Evolutionary conservation across 73 alveolate genomes (phyloP).

Genomic region (Paramecium biaurelia): DNA sequence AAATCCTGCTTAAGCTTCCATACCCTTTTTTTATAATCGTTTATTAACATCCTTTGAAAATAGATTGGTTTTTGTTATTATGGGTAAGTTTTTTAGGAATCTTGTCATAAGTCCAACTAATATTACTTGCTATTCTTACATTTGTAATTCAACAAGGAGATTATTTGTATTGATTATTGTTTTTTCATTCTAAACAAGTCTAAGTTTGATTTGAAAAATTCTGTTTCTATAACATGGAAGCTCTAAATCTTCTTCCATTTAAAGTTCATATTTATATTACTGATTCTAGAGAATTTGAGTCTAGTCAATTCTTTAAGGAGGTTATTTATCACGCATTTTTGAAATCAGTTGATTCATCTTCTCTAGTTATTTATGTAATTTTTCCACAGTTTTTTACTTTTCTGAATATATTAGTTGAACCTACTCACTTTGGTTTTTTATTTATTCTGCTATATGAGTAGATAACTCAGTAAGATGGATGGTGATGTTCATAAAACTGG

Average conservation of each 20-base stretch:
- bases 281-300: neutral
- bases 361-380: neutral
- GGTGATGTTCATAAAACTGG: neutral
- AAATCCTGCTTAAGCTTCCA: neutral
- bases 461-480: neutral
- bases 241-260: conserved; percentile 22
- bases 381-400: neutral
- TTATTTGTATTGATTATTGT: neutral
- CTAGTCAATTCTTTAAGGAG: neutral
- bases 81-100: conserved; percentile 32
- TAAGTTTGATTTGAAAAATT: neutral
- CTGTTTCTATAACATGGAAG: conserved; percentile 46
- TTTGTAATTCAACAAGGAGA: conserved; percentile 7
- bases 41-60: conserved; percentile 46
- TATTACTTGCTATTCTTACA: neutral
- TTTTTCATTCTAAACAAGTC: neutral
- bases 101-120: conserved; percentile 52
- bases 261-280: neutral
- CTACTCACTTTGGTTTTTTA: neutral
- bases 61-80: neutral
- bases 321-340: neutral
- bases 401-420: neutral
- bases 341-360: neutral
- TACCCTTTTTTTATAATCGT: neutral
- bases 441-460: neutral